Percentiles rank a stretch among this genome's conserved stretches.
These are phyloP conservation scores for Colletotrichum orchidophilum DNA, from an alignment of 2,329 filamentous ascomycete species.

Conservation along the genomic window DNA sequence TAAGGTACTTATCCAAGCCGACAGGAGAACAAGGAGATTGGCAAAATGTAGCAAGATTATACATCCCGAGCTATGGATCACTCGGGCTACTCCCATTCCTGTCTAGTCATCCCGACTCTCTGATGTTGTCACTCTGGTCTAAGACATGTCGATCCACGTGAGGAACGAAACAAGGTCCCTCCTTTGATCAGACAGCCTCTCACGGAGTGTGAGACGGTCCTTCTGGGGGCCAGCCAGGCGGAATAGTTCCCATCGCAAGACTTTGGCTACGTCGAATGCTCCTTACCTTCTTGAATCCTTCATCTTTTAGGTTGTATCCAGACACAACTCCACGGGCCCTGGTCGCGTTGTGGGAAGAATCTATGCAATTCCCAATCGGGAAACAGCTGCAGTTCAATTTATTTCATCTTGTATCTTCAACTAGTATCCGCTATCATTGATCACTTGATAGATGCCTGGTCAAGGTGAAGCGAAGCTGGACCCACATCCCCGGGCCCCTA, in stretches of 20 bases:
- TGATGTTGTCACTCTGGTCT: too few species aligned
- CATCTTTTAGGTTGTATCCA: too few species aligned
- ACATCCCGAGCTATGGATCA: background rate
- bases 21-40: too few species aligned
- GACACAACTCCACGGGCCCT: too few species aligned
- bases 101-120: too few species aligned
- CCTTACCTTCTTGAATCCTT: rapidly evolving
- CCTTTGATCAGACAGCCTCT: background rate
- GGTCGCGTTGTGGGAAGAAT: background rate
- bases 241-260: too few species aligned
- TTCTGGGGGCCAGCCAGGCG: background rate
- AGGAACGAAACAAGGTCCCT: background rate
- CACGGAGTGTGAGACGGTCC: background rate
- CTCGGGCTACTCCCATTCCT: background rate
- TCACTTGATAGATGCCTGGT: background rate
- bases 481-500: background rate
- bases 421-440: rapidly evolving
- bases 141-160: background rate
- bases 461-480: background rate
- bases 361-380: background rate
- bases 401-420: background rate
- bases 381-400: background rate
- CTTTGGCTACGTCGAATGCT: background rate
- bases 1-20: too few species aligned
- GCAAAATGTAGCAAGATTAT: background rate